phyloP scores from a whole-genome alignment of 2,329 filamentous ascomycete species.

The Trichoderma sp. region DNA sequence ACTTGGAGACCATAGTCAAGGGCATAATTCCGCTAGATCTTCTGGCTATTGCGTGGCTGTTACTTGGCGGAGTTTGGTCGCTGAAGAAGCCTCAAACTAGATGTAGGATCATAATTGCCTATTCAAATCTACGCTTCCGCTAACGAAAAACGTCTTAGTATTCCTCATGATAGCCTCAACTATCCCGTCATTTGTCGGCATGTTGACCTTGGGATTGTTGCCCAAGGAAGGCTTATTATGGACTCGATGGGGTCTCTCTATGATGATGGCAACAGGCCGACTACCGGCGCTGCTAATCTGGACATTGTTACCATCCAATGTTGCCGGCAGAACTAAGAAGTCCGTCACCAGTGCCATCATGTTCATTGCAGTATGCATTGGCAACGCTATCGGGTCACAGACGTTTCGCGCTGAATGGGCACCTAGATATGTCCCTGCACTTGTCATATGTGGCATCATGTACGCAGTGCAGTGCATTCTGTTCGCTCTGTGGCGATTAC shows the following conservation, averaged over 20 bases:
- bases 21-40: neutral
- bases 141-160: neutral
- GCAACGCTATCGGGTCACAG: neutral
- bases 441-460: neutral
- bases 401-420: neutral
- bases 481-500: neutral
- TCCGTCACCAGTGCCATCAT: neutral
- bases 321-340: neutral
- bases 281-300: neutral
- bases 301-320: neutral
- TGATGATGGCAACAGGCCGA: neutral
- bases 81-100: neutral
- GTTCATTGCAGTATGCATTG: neutral
- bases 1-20: neutral
- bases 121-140: neutral
- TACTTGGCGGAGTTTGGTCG: neutral
- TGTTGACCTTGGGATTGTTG: neutral
- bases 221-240: neutral
- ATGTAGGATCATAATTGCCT: neutral
- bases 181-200: neutral
- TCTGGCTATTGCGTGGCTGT: neutral
- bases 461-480: neutral
- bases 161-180: neutral
- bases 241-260: neutral
- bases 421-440: neutral